phyloP scores from a whole-genome alignment of 371 early-diverging fungal genomes.

The Gilbertella persicaria region DNA sequence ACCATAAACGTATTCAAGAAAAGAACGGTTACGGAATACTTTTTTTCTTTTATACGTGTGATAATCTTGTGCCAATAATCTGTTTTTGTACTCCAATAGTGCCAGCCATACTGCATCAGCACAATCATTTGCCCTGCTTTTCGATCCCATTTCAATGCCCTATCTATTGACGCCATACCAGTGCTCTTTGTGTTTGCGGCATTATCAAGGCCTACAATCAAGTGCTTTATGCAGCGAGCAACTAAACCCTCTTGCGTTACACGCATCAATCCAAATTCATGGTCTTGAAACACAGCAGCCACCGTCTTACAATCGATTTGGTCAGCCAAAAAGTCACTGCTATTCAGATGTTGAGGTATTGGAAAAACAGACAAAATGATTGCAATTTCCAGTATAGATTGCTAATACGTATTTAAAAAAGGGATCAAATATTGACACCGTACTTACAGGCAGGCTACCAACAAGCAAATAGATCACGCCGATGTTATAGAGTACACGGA shows the following conservation, averaged over 20 bases:
- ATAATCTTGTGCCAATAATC: slow-evolving; percentile 46
- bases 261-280: slow-evolving; percentile 52
- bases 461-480: slow-evolving; percentile 50
- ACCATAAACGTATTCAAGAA: slow-evolving; percentile 50
- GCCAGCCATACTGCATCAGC: slow-evolving; percentile 56
- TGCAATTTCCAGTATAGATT: slow-evolving; percentile 53
- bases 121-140: slow-evolving; percentile 53
- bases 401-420: slow-evolving; percentile 21
- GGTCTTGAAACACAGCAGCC: slow-evolving; percentile 37
- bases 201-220: slow-evolving; percentile 45
- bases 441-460: slow-evolving; percentile 53
- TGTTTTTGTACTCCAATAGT: slow-evolving; percentile 46
- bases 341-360: slow-evolving; percentile 36
- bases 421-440: neutral
- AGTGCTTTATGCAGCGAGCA: slow-evolving; percentile 49
- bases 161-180: slow-evolving; percentile 52
- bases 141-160: slow-evolving; percentile 51
- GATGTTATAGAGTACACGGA: slow-evolving; percentile 51
- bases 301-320: slow-evolving; percentile 42
- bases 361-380: slow-evolving; percentile 54
- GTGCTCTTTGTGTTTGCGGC: slow-evolving; percentile 42
- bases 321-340: slow-evolving; percentile 41
- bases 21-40: slow-evolving; percentile 43
- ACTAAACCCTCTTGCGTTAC: slow-evolving; percentile 51
- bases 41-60: slow-evolving; percentile 44